Conservation (phyloP, 257 asterid genomes). For the Nicotiana undulata region DNA sequence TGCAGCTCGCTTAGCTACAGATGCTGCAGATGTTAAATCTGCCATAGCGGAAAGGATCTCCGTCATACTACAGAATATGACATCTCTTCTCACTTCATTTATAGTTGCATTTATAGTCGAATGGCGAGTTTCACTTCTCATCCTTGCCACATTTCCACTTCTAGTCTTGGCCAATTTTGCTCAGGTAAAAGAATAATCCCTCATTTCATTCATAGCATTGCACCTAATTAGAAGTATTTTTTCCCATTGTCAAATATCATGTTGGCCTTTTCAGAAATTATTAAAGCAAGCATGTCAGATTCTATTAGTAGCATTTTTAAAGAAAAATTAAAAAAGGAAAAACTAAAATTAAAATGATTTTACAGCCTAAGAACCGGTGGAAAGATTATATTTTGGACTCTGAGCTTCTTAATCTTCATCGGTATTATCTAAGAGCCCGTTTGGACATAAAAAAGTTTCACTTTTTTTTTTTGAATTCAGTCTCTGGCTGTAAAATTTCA, state of each 20-base stretch:
- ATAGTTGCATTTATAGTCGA: slow-evolving; percentile 94
- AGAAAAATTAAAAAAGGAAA: background rate
- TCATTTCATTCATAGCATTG: background rate
- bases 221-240: background rate
- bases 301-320: background rate
- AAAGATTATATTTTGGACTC: background rate
- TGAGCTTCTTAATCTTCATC: background rate
- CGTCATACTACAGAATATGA: slow-evolving; percentile 92
- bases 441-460: too few species aligned
- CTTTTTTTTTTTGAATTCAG: too few species aligned
- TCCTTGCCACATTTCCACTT: slow-evolving; percentile 85
- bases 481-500: too few species aligned
- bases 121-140: slow-evolving; percentile 94
- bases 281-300: background rate
- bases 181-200: slow-evolving; percentile 47
- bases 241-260: background rate
- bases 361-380: background rate
- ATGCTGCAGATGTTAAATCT: slow-evolving; percentile 92
- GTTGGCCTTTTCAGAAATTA: background rate
- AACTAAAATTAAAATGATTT: background rate
- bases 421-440: background rate
- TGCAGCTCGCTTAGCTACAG: slow-evolving; percentile 85
- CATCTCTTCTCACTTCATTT: slow-evolving; percentile 94
- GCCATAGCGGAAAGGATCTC: slow-evolving; percentile 98
- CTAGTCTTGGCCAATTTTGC: slow-evolving; percentile 97